Evolutionary conservation across 2,329 filamentous ascomycete species (phyloP).

Genomic region (Penicillium sp.): DNA sequence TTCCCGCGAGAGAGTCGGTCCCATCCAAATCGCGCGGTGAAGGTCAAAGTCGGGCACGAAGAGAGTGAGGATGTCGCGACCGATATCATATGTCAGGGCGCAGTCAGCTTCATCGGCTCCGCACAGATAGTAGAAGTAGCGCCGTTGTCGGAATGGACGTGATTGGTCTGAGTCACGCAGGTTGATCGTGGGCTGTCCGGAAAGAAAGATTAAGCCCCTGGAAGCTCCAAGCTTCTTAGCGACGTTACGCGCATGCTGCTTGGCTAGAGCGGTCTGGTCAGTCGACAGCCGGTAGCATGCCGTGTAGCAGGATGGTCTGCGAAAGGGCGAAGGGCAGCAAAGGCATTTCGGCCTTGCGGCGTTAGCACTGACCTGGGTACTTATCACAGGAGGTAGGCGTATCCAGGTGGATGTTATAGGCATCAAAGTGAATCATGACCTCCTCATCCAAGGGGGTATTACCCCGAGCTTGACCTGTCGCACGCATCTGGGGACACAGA

Average conservation of each 20-base stretch:
- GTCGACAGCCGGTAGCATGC: slow-evolving; percentile 6
- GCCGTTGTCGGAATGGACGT: slow-evolving; percentile 58
- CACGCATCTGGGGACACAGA: slow-evolving; percentile 14
- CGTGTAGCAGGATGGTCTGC: neutral
- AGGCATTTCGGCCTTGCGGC: slow-evolving; percentile 3
- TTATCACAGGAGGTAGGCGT: slow-evolving; percentile 37
- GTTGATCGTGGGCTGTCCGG: slow-evolving; percentile 51
- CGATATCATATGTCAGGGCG: slow-evolving; percentile 59
- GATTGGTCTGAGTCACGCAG: slow-evolving; percentile 62
- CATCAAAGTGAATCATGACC: slow-evolving; percentile 27
- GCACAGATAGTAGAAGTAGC: slow-evolving; percentile 64
- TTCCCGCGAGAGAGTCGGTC: slow-evolving; percentile 46
- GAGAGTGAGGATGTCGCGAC: slow-evolving; percentile 64
- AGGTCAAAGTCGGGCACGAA: slow-evolving; percentile 72
- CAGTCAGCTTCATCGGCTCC: slow-evolving; percentile 58
- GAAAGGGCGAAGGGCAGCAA: slow-evolving; percentile 2
- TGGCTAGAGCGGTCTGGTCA: slow-evolving; percentile 39
- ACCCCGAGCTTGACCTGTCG: neutral
- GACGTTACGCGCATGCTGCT: slow-evolving; percentile 51
- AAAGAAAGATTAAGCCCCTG: slow-evolving; percentile 58
- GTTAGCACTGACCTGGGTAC: slow-evolving; percentile 39
- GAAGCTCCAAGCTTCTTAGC: slow-evolving; percentile 44
- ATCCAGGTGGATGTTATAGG: slow-evolving; percentile 34
- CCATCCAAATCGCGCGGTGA: slow-evolving; percentile 45
- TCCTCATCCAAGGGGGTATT: slow-evolving; percentile 8